Conservation (phyloP, 2,329 filamentous ascomycete genomes). For the Alternaria novae-zelandiae region DNA sequence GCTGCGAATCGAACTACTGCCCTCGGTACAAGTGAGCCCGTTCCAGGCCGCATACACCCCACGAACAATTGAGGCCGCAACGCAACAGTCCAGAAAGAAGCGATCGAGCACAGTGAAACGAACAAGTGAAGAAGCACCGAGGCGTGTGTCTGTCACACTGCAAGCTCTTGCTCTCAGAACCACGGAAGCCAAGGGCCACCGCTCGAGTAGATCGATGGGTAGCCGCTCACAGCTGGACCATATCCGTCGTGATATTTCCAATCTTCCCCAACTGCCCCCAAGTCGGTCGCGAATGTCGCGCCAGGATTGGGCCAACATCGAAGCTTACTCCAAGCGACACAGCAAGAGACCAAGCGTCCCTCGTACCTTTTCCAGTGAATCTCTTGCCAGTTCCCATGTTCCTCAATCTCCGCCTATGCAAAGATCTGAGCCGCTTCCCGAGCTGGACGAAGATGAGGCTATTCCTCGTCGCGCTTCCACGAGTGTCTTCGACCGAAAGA, state of each 20-base stretch:
- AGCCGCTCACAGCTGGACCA: constrained; percentile 32
- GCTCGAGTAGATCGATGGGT: constrained; percentile 13
- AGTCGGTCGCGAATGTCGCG: constrained; percentile 41
- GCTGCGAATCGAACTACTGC: constrained; percentile 13
- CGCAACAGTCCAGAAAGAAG: constrained; percentile 19
- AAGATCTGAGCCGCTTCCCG: constrained; percentile 36
- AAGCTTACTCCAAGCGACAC: constrained; percentile 39
- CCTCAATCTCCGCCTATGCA: constrained; percentile 32
- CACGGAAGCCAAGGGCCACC: constrained; percentile 16
- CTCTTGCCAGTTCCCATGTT: constrained; percentile 6
- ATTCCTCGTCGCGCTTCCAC: constrained; percentile 45
- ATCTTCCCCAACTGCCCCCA: constrained; percentile 37
- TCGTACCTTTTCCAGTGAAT: constrained; percentile 24
- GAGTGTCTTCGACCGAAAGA: constrained; percentile 44
- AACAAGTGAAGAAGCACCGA: constrained; percentile 34
- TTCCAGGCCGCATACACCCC: constrained; percentile 22
- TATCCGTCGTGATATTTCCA: constrained; percentile 40
- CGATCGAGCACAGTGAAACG: constrained; percentile 22
- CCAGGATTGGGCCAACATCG: constrained; percentile 45
- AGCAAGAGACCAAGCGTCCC: constrained; percentile 29
- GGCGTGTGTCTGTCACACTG: constrained; percentile 29
- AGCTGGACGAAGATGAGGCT: constrained; percentile 44
- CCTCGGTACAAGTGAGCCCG: constrained; percentile 24
- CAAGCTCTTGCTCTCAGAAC: constrained; percentile 29
- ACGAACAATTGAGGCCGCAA: constrained; percentile 13